Conservation (phyloP, 345 rosid genomes). For the Hypericum androsaemum region DNA sequence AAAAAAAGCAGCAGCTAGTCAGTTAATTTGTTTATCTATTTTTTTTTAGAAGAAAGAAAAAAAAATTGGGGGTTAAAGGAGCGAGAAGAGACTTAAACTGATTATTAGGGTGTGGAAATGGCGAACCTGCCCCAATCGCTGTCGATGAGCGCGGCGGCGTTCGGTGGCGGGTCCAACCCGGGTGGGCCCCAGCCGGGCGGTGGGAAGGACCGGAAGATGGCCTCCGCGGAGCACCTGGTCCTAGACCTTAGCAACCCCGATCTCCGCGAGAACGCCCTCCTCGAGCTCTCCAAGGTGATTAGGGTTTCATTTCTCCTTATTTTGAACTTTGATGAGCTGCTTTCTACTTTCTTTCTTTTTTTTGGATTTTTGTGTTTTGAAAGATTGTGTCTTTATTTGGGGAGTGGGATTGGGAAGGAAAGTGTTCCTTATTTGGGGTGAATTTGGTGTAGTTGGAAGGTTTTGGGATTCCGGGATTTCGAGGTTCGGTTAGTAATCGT, state of each 20-base stretch:
- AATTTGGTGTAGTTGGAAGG: no score
- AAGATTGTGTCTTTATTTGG: no score
- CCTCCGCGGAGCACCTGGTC: constrained; percentile 82
- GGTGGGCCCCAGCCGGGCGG: constrained; percentile 27
- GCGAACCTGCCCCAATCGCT: constrained; percentile 63
- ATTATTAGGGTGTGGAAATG: constrained; percentile 19
- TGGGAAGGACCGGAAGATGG: constrained; percentile 81
- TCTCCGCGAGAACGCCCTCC: constrained; percentile 82
- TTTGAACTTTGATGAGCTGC: not conserved
- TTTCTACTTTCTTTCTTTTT: not conserved
- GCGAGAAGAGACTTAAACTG: no score
- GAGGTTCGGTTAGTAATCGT: no score
- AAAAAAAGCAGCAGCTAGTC: no score
- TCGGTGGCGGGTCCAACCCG: constrained; percentile 32
- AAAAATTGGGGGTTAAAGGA: no score
- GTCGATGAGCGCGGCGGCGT: constrained; percentile 54
- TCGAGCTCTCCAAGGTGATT: constrained; percentile 59
- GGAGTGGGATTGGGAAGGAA: no score
- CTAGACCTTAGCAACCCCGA: constrained; percentile 90
- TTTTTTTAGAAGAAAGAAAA: no score
- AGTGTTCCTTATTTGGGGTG: no score
- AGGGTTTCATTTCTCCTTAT: not conserved
- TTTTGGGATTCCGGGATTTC: no score
- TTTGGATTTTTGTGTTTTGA: not conserved
- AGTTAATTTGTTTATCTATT: no score